phyloP scores from a whole-genome alignment of 2,329 filamentous ascomycete species.

The Clarireedia sp. region DNA sequence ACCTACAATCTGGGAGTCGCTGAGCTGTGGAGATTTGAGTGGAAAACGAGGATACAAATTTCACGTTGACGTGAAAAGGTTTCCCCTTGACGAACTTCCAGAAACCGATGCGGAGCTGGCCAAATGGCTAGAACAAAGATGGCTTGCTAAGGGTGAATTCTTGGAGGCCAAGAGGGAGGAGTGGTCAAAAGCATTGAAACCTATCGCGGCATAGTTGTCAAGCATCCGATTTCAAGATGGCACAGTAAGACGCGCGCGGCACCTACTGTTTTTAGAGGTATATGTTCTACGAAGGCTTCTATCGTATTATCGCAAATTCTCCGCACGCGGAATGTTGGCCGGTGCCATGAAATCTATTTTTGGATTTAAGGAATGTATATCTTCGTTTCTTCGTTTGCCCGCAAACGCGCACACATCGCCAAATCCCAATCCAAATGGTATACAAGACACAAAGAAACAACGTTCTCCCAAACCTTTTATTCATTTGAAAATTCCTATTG shows the following conservation, averaged over 20 bases:
- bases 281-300: too few relatives aligned
- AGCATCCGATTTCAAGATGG: background rate
- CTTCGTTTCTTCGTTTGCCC: too few relatives aligned
- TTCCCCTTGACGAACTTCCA: conserved; percentile 41
- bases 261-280: background rate
- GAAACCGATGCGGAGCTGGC: conserved; percentile 40
- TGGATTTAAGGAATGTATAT: too few relatives aligned
- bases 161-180: conserved; percentile 38
- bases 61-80: conserved; percentile 42
- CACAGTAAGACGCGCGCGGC: background rate
- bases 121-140: conserved; percentile 45
- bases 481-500: background rate
- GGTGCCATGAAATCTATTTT: too few relatives aligned
- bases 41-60: conserved; percentile 37
- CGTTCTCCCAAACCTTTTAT: background rate
- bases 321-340: too few relatives aligned
- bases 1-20: conserved; percentile 46
- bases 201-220: conserved; percentile 4
- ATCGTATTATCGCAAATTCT: too few relatives aligned
- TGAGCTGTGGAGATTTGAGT: conserved; percentile 36
- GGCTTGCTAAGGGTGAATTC: conserved; percentile 46
- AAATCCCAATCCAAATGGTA: too few relatives aligned
- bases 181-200: conserved; percentile 29
- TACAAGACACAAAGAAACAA: background rate
- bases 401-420: too few relatives aligned